Evolutionary conservation across 2,329 filamentous ascomycete genomes (phyloP).

Genomic region (Trichoderma sp.): DNA sequence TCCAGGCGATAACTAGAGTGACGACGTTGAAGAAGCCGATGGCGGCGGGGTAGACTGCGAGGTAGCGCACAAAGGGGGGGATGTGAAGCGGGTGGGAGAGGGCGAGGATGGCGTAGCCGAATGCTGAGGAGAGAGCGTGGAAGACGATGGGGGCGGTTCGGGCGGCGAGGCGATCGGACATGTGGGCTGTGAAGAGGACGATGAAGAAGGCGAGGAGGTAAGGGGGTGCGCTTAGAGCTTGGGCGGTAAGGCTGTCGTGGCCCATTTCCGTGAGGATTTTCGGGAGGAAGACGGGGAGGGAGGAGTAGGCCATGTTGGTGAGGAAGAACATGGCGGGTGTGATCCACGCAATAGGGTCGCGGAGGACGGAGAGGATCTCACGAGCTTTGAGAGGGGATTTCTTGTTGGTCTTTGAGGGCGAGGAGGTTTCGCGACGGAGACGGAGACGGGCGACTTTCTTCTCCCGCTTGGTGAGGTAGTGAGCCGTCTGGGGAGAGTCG

Average conservation of each 20-base stretch:
- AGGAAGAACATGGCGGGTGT: constrained; percentile 82
- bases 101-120: constrained; percentile 59
- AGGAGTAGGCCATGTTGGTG: constrained; percentile 84
- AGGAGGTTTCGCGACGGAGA: constrained; percentile 51
- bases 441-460: constrained; percentile 69
- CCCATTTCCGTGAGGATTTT: constrained; percentile 77
- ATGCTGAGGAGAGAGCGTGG: constrained; percentile 64
- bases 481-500: constrained; percentile 66
- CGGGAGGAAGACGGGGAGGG: constrained; percentile 82
- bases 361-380: constrained; percentile 51
- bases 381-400: constrained; percentile 46
- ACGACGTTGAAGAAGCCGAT: constrained; percentile 82
- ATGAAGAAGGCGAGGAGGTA: constrained; percentile 72
- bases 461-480: constrained; percentile 61
- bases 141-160: constrained; percentile 66
- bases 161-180: constrained; percentile 64
- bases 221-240: constrained; percentile 78
- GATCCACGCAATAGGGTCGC: constrained; percentile 53
- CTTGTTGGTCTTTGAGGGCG: constrained; percentile 9
- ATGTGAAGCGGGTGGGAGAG: constrained; percentile 50
- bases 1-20: constrained; percentile 83
- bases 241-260: constrained; percentile 62
- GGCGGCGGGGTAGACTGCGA: constrained; percentile 74
- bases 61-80: constrained; percentile 57
- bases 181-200: constrained; percentile 68